Evolutionary conservation across 306 rosid genomes (phyloP).

Genomic region (Betula pendula): DNA sequence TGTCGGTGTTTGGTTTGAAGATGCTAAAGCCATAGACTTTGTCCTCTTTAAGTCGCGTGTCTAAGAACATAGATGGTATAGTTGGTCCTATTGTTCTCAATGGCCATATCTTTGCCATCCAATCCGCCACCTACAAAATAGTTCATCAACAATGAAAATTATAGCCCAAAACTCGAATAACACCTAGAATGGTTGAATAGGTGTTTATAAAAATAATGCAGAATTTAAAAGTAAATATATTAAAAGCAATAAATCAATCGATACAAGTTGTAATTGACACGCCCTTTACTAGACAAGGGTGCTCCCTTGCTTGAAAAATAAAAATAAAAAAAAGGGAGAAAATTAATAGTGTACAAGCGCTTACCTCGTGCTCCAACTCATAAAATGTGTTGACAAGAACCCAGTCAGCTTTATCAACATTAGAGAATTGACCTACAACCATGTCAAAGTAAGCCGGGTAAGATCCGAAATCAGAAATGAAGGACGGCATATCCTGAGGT

Average conservation of each 20-base stretch:
- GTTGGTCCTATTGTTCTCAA: slow-evolving; percentile 61
- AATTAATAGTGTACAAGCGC: too few species aligned
- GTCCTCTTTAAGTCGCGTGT: slow-evolving; percentile 41
- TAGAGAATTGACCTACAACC: slow-evolving; percentile 53
- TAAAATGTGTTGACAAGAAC: slow-evolving; percentile 56
- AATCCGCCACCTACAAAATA: slow-evolving; percentile 36
- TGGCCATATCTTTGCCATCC: slow-evolving; percentile 51
- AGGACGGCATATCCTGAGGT: slow-evolving; percentile 51
- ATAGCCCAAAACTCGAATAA: too few species aligned
- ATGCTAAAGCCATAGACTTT: slow-evolving; percentile 43
- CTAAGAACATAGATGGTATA: slow-evolving; percentile 47
- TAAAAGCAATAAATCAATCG: too few species aligned
- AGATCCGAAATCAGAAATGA: slow-evolving; percentile 23
- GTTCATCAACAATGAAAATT: too few species aligned
- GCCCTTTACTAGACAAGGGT: too few species aligned
- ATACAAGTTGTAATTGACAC: too few species aligned
- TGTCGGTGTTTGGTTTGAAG: slow-evolving; percentile 9
- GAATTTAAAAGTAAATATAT: too few species aligned
- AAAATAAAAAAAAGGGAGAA: too few species aligned
- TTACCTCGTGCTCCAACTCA: slow-evolving; percentile 53
- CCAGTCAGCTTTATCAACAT: slow-evolving; percentile 48
- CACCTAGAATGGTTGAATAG: too few species aligned
- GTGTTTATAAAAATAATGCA: too few species aligned
- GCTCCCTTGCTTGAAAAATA: too few species aligned
- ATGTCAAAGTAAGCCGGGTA: slow-evolving; percentile 49